phyloP scores from a whole-genome alignment of 2,329 filamentous ascomycete genomes.

The Xylariales sp. region DNA sequence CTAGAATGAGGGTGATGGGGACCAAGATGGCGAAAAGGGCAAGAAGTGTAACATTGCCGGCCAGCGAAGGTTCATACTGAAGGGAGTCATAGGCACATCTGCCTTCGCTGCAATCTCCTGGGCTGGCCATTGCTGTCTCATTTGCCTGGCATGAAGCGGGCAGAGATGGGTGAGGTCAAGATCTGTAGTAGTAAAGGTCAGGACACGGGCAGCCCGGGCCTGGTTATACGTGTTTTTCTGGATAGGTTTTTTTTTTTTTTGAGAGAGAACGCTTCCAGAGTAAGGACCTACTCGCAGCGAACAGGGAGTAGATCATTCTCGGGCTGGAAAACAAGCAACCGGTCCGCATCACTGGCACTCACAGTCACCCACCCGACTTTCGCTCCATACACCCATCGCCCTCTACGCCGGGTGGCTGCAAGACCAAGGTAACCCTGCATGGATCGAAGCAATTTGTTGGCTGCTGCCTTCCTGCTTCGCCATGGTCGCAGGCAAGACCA shows the following conservation, averaged over 20 bases:
- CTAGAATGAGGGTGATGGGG: conserved; percentile 31
- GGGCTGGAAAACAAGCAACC: no score
- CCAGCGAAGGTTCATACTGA: conserved; percentile 28
- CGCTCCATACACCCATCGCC: no score
- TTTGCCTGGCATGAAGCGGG: conserved; percentile 6
- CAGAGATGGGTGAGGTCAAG: conserved; percentile 5
- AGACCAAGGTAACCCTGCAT: no score
- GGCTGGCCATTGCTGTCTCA: conserved; percentile 19
- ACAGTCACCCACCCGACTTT: no score
- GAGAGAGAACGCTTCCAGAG: no score
- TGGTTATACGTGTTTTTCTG: no score
- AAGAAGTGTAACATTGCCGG: conserved; percentile 36
- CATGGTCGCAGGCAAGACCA: conserved; percentile 1
- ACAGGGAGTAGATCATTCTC: no score
- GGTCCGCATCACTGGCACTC: no score
- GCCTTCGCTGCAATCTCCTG: conserved; percentile 11
- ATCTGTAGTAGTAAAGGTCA: background rate
- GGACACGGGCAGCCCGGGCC: no score
- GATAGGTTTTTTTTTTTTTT: no score
- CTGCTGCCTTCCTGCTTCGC: conserved; percentile 5
- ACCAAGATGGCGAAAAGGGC: conserved; percentile 34
- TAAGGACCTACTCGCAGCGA: no score
- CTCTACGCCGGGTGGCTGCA: no score
- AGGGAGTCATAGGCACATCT: conserved; percentile 11
- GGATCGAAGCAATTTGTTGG: conserved; percentile 7